Base-by-base conservation (phyloP, 257 asterid species). In the Solanum neorickii region DNA sequence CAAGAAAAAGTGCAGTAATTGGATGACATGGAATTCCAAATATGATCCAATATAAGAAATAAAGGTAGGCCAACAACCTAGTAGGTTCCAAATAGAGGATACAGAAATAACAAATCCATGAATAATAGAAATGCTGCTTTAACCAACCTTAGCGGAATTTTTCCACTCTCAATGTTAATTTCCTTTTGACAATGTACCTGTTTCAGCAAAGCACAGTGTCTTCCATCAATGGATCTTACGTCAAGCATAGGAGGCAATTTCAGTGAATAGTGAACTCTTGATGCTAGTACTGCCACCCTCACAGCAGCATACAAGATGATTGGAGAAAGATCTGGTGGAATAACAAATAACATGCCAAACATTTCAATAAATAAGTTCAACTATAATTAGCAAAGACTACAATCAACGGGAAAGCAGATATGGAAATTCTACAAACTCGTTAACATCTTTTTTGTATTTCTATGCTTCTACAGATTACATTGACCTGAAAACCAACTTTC, bases 61-160 rank as follows among this genome's bases (percentile, higher is more conserved):
- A 27, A 15, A 46, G 49, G 62, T 78, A 27, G 84, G 41, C 27
- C 25, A 25, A 46, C 66, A 35, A 46, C 66, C 66, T 37, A 27
- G 25, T 78, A 78, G 25, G 84, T 27, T 46, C 25, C 18, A 46
- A 78, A 46, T 27, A 46, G 84, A 46, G 84, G 39, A 44, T 46
- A 59, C 42, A 46, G 65, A 35, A 78, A 78, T 46, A 46, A 27
- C 15, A 78, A 46, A 46, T 78, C 25, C 66, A 46, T 9, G 27
- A 78, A 78, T 78, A n/a, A 78, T 78, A 46, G 41, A 25, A 46
- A 46, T 46, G 5, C 65, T 25, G 37, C 4, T 46, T n/a, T 92
- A 80, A 70, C 90, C 88, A 88, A 95, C 98, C 98, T 94, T 88
- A 88, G 85, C 83, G 98, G 98, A 70, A 94, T 84, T 90, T 93